Evolutionary conservation across 73 alveolate genomes (phyloP), one percentile per base, ranked within the genome.

Genomic region (Symbiodinium natans): DNA sequence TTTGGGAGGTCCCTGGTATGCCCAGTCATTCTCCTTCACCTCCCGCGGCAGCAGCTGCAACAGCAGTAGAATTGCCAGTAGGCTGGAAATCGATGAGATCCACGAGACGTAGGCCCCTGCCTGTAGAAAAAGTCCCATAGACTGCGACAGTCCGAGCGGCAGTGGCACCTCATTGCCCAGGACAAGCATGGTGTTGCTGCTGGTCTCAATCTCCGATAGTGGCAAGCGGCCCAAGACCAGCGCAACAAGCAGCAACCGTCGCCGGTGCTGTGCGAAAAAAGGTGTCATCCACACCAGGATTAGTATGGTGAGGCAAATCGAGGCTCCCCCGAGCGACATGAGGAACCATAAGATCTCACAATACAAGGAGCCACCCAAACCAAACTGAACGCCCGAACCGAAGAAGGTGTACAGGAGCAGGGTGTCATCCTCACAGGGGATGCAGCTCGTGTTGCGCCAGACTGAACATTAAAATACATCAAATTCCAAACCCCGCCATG

Each of bases 221-320:
- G 97, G 82, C 25, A 90, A 90, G 48, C 97, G 97, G 36, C 97
- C 97, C 89, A 90, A 52, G 38, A 90, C 88, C 88, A 90, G 29
- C 21, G 89, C 97, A 10, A 48, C 88, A 63, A 90, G 11, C 38
- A 90, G 77, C 89, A 90, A 54, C 88, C 40, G 33, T 48, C 88
- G 87, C 1, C 97, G 87, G 31, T 68, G 40, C 39, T 56, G 21
- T 10, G 89, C 97, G 77, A 90, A 89, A 75, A 90, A 41, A 34
- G 97, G 97, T 1, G 97, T 90, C 89, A 90, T 41, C 97, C 97
- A 90, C 9, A 90, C 97, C 82, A 90, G 87, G 56, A 90, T 36
- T 31, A n/a, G 23, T 27, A 34, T 9, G 25, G 43, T 43, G 1
- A 13, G 40, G 5, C 80, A 63, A 23, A 63, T n/a, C 80, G 27